These are phyloP conservation scores for Liriodendron chinense DNA, from an alignment of 164 flowering plant genomes.

Conservation along the genomic window DNA sequence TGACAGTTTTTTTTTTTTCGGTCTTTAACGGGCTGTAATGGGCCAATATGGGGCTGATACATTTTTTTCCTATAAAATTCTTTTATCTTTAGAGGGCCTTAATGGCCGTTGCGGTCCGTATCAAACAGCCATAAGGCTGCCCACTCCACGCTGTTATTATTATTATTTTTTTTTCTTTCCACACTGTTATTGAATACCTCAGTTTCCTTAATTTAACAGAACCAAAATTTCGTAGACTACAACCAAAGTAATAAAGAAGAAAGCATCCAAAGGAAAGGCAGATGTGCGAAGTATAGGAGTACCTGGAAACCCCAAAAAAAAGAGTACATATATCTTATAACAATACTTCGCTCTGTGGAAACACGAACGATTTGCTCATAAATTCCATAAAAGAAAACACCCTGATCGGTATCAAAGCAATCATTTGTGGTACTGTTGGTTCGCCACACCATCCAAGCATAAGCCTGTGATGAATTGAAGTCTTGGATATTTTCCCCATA, in stretches of 20 bases:
- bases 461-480: not conserved
- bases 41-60: too few relatives aligned
- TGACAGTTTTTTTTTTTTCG: too few relatives aligned
- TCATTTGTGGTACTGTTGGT: slow-evolving; percentile 27
- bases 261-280: not conserved
- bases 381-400: slow-evolving; percentile 62
- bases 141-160: too few relatives aligned
- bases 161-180: too few relatives aligned
- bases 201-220: too few relatives aligned
- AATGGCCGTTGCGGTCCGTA: too few relatives aligned
- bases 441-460: slow-evolving; percentile 34
- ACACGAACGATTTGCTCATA: slow-evolving; percentile 56
- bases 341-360: slow-evolving; percentile 33
- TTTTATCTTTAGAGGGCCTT: too few relatives aligned
- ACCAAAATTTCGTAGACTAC: not conserved
- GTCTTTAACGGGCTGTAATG: too few relatives aligned
- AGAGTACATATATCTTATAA: slow-evolving; percentile 66
- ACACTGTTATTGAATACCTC: too few relatives aligned
- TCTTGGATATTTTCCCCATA: slow-evolving; percentile 19
- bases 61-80: too few relatives aligned
- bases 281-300: slow-evolving; percentile 5
- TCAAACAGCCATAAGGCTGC: too few relatives aligned
- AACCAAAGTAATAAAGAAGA: not conserved
- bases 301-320: slow-evolving; percentile 98
- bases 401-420: slow-evolving; percentile 35